Percentiles rank a stretch among this genome's conserved stretches.
Conservation (phyloP, 148 eudicot species). For the Vaccinium macrocarpon region DNA sequence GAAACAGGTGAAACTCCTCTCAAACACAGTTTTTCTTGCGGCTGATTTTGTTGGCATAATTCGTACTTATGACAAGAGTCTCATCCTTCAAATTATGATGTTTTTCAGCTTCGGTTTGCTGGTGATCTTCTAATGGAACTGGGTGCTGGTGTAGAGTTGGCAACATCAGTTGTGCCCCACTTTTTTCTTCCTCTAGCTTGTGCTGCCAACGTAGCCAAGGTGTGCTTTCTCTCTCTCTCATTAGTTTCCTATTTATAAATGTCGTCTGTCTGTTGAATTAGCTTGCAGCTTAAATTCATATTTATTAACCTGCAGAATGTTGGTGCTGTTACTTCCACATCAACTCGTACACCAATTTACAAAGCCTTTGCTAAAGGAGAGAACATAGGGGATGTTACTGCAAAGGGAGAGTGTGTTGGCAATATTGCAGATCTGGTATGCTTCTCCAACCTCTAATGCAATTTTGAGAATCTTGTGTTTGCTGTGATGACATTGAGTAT, state of each 20-base stretch:
- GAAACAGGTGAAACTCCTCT: conserved; percentile 60
- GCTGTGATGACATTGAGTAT: not conserved
- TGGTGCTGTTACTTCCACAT: conserved; percentile 96
- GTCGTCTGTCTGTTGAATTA: conserved; percentile 10
- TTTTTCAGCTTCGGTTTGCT: conserved; percentile 77
- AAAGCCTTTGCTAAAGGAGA: conserved; percentile 98
- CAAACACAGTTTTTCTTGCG: not conserved
- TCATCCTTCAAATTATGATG: conserved; percentile 10
- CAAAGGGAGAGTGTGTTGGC: conserved; percentile 98
- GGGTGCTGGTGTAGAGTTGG: conserved; percentile 96
- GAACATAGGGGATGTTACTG: conserved; percentile 98
- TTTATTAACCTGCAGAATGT: conserved; percentile 57
- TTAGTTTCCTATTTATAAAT: not conserved
- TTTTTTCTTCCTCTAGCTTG: conserved; percentile 97
- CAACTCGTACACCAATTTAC: conserved; percentile 96
- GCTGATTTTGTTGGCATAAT: not conserved
- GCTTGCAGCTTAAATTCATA: conserved; percentile 11
- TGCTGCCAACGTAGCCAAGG: conserved; percentile 96
- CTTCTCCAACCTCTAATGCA: conserved; percentile 1
- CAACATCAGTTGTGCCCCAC: conserved; percentile 90
- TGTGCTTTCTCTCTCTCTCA: conserved; percentile 17
- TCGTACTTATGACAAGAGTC: not conserved
- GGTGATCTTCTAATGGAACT: conserved; percentile 96
- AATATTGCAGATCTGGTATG: conserved; percentile 95
- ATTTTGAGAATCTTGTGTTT: not conserved